phyloP scores from a whole-genome alignment of 495 filamentous ascomycete species.

The Aspergillus incahuasiensis region DNA sequence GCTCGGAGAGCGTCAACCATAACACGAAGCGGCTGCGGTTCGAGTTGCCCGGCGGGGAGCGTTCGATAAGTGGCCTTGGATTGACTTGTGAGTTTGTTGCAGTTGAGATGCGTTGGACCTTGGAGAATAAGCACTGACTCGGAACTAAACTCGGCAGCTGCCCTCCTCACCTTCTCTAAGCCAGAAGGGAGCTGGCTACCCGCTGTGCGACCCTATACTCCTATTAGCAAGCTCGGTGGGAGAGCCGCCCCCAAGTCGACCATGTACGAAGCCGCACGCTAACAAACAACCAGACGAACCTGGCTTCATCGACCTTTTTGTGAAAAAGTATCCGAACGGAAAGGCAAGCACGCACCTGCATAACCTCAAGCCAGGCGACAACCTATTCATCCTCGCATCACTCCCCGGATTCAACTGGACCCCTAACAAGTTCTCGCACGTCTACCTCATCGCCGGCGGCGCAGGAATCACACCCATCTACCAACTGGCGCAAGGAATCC shows the following conservation, averaged over 20 bases:
- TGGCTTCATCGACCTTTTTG: slow-evolving; percentile 53
- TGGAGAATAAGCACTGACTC: neutral
- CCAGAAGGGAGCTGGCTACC: slow-evolving; percentile 50
- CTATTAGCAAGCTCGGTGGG: slow-evolving; percentile 50
- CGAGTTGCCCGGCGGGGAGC: slow-evolving; percentile 42
- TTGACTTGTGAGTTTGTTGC: slow-evolving; percentile 45
- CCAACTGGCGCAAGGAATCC: slow-evolving; percentile 56
- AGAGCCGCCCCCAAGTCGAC: neutral
- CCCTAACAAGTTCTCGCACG: slow-evolving; percentile 49
- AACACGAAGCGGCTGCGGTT: slow-evolving; percentile 64
- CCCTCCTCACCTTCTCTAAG: slow-evolving; percentile 51
- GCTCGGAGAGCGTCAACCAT: slow-evolving; percentile 50
- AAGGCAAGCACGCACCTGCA: slow-evolving; percentile 59
- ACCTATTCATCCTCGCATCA: slow-evolving; percentile 47
- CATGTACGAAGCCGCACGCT: neutral
- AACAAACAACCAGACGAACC: slow-evolving; percentile 38
- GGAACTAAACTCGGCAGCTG: slow-evolving; percentile 27
- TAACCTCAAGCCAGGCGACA: slow-evolving; percentile 55
- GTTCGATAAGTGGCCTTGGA: slow-evolving; percentile 42
- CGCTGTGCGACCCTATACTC: slow-evolving; percentile 56
- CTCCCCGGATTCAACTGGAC: slow-evolving; percentile 51
- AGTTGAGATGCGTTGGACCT: neutral
- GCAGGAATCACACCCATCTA: slow-evolving; percentile 63
- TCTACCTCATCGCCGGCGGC: slow-evolving; percentile 58
- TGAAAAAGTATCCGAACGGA: slow-evolving; percentile 62